phyloP scores from a whole-genome alignment of 257 asterid species.

The Solanum piurae region DNA sequence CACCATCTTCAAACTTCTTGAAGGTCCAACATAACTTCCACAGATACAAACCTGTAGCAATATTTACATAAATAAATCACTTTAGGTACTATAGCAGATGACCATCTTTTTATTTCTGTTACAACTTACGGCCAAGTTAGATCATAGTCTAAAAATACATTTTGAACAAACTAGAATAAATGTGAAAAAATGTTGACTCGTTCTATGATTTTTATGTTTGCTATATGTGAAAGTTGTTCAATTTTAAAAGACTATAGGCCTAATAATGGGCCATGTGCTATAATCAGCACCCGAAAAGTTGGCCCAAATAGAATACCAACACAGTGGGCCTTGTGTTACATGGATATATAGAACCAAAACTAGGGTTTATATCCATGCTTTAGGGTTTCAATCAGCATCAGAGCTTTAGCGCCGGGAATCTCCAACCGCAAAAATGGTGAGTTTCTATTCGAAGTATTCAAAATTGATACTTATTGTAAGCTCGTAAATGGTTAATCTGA shows the following conservation, averaged over 20 bases:
- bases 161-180: neutral
- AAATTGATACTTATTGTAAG: neutral
- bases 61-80: too few relatives aligned
- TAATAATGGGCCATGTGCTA: neutral
- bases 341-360: neutral
- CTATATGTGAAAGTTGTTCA: too few relatives aligned
- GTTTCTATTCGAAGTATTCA: neutral
- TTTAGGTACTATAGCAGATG: too few relatives aligned
- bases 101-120: neutral
- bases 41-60: neutral
- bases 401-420: neutral
- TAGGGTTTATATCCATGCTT: neutral
- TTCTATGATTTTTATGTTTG: neutral
- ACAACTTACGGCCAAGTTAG: too few relatives aligned
- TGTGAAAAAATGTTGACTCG: neutral
- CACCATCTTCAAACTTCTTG: too few relatives aligned
- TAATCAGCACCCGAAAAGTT: neutral
- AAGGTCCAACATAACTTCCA: neutral
- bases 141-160: fast-evolving
- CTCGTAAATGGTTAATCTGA: neutral
- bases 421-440: neutral
- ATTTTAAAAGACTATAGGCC: neutral
- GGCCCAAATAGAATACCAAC: neutral
- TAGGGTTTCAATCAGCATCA: neutral
- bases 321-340: neutral